Percentiles rank a stretch among this genome's conserved stretches.
phyloP scores from a whole-genome alignment of 2,329 filamentous ascomycete species.

The Aspergillus eucalypticola region DNA sequence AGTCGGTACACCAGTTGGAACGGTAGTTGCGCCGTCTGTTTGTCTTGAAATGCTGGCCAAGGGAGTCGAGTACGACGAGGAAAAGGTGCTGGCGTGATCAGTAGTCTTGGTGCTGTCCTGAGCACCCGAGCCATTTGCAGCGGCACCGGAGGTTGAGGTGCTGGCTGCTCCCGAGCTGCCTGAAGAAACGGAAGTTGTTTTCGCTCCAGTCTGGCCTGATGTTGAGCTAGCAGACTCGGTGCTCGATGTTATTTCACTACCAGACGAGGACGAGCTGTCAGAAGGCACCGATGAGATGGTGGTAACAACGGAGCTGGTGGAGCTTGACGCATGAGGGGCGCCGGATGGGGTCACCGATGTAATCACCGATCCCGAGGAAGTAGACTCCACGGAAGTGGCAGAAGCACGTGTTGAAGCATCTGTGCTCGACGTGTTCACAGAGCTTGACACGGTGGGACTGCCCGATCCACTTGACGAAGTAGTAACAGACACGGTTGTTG shows the following conservation, averaged over 20 bases:
- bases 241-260: not conserved
- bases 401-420: not conserved
- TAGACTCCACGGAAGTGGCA: conserved; percentile 1
- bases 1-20: not conserved
- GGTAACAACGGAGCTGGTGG: not conserved
- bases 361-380: not conserved
- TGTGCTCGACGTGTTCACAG: conserved; percentile 2
- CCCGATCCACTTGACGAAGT: conserved; percentile 10
- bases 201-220: not conserved
- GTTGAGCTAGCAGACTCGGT: not conserved
- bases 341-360: not conserved
- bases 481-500: conserved; percentile 15
- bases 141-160: not conserved
- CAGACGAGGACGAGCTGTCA: not conserved
- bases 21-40: not conserved
- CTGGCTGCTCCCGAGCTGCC: not conserved
- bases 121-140: not conserved
- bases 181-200: not conserved
- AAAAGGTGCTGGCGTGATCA: not conserved
- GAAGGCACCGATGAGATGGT: not conserved
- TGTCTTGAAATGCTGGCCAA: not conserved
- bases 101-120: not conserved
- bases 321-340: not conserved
- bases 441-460: conserved; percentile 11
- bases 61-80: not conserved